Evolutionary conservation across 2,329 filamentous ascomycete species (phyloP), one percentile per base, ranked within the genome.

Genomic region (Pseudogymnoascus sp.): DNA sequence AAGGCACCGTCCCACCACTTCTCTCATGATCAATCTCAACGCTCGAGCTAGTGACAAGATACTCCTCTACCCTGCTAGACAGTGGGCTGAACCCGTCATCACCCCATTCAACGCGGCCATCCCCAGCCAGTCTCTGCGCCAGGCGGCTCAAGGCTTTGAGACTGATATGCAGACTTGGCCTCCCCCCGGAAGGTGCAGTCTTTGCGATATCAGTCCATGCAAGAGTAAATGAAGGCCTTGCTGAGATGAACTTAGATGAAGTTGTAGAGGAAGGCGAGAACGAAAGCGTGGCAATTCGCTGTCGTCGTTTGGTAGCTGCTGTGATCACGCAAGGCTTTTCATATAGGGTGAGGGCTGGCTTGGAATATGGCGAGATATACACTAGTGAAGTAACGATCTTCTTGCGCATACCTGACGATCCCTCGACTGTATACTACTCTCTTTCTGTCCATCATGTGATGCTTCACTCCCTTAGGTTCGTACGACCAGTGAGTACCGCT

Each of bases 321-420:
- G 75, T 79, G 11, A 69, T 83, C 38, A 78, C 77, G 4, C 76
- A 83, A 69, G 77, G 75, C 0, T 83, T 78, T 67, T 74, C 78
- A 36, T 81, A 82, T 68, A 83, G 83, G 75, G 75, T 83, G 10
- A 68, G 77, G 60, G 71, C 70, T 13, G 77, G 80, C 0, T 71
- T 72, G 33, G 61, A 65, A 57, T 74, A 71, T 61, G 67, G 70
- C 65, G 68, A 71, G 63, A 31, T 74, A 8, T 61, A 67, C 64
- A 68, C 68, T 33, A 69, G 71, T 47, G 63, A 70, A 64, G 68
- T 68, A 26, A 47, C 42, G 42, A 47, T 47, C 6, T 65, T 64
- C 44, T 23, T 65, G 8, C 63, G 33, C 26, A 60, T 65, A 21
- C 63, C 61, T 26, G 28, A 64, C 3, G 35, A 65, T 28, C 64